Evolutionary conservation across 2,329 filamentous ascomycete species (phyloP).

Genomic region (Fulvia fulva): DNA sequence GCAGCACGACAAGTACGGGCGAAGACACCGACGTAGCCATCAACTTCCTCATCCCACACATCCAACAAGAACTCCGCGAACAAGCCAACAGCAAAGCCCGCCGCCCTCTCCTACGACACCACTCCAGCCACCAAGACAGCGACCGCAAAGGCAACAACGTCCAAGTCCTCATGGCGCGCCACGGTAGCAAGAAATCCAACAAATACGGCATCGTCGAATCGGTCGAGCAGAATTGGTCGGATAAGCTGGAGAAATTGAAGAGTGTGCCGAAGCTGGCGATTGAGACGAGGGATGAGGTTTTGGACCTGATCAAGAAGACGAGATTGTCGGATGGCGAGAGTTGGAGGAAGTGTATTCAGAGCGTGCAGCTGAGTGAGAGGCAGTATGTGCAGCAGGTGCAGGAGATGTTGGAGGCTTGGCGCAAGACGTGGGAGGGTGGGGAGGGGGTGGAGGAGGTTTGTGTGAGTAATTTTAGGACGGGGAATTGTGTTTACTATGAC

Average conservation of each 20-base stretch:
- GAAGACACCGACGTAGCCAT: constrained; percentile 71
- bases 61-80: constrained; percentile 77
- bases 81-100: constrained; percentile 53
- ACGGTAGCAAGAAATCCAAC: constrained; percentile 87
- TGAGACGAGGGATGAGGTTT: constrained; percentile 78
- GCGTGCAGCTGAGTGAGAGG: constrained; percentile 69
- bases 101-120: constrained; percentile 34
- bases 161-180: constrained; percentile 76
- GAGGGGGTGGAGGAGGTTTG: constrained; percentile 67
- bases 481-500: constrained; percentile 81
- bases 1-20: constrained; percentile 45
- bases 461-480: constrained; percentile 87
- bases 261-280: constrained; percentile 80
- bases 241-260: constrained; percentile 66
- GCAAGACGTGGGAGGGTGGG: constrained; percentile 49
- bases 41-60: constrained; percentile 70
- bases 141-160: constrained; percentile 62
- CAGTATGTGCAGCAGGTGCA: constrained; percentile 81
- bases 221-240: constrained; percentile 53
- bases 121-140: constrained; percentile 42
- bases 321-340: constrained; percentile 73
- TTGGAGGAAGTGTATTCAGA: constrained; percentile 78
- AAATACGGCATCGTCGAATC: constrained; percentile 81
- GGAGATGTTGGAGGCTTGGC: constrained; percentile 65
- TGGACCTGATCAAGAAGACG: constrained; percentile 72